A percentile compares a stretch with the other conserved stretches of the same genome.
Evolutionary conservation across 805 yeast genomes (phyloP).

Genomic region (Kuraishia ogatae): DNA sequence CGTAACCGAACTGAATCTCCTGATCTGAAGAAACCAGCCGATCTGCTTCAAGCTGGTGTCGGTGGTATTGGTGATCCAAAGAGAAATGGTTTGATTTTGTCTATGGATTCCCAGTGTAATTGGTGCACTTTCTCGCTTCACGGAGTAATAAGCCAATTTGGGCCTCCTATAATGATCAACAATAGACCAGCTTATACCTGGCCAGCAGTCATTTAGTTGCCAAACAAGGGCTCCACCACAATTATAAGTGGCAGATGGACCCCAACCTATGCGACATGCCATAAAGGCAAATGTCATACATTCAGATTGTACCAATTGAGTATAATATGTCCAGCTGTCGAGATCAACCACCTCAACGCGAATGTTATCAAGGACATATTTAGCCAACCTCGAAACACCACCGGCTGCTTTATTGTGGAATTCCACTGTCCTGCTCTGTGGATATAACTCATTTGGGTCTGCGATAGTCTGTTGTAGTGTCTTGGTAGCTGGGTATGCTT

Average conservation of each 20-base stretch:
- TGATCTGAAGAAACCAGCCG: background rate
- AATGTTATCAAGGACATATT: conserved; percentile 35
- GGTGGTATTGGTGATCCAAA: background rate
- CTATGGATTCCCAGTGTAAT: conserved; percentile 26
- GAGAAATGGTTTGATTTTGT: background rate
- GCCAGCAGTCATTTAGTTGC: conserved; percentile 50
- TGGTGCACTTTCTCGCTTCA: conserved; percentile 30
- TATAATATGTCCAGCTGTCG: conserved; percentile 37
- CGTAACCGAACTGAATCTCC: background rate
- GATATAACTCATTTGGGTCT: conserved; percentile 28
- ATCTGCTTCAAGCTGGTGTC: conserved; percentile 2
- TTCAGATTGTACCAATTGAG: conserved; percentile 45
- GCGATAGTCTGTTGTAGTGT: conserved; percentile 29
- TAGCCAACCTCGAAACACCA: conserved; percentile 34
- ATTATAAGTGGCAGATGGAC: background rate
- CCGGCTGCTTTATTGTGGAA: conserved; percentile 42
- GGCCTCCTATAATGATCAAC: conserved; percentile 32
- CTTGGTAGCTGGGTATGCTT: conserved; percentile 28
- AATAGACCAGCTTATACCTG: conserved; percentile 40
- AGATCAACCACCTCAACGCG: conserved; percentile 24
- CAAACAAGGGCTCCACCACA: conserved; percentile 36
- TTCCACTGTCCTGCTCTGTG: conserved; percentile 35
- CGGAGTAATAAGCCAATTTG: conserved; percentile 36
- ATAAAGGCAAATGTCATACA: conserved; percentile 34
- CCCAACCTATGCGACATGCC: conserved; percentile 1